These are phyloP conservation scores for Fusarium circinatum DNA, from an alignment of 2,329 filamentous ascomycete genomes.

Conservation along the genomic window DNA sequence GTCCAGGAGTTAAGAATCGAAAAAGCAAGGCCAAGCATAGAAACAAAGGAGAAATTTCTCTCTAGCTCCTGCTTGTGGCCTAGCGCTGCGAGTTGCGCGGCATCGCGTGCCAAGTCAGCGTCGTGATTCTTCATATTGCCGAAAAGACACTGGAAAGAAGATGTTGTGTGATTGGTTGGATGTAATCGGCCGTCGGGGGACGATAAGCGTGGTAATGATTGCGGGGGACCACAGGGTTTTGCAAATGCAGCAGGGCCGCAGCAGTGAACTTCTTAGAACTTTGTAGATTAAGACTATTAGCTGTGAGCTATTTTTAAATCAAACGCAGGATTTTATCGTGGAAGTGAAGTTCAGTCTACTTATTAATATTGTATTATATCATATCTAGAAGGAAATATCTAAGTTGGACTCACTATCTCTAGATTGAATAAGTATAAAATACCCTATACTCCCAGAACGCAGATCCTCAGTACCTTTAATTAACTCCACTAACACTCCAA, in stretches of 20 bases:
- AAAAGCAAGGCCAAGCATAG: background rate
- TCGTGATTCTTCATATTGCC: background rate
- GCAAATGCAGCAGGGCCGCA: too few relatives aligned
- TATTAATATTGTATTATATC: too few relatives aligned
- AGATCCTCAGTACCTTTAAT: too few relatives aligned
- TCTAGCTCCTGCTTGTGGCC: background rate
- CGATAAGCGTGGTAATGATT: background rate
- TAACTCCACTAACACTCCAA: too few relatives aligned
- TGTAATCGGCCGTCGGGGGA: background rate
- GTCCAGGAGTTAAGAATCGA: background rate
- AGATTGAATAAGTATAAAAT: fast-evolving
- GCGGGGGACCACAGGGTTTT: background rate
- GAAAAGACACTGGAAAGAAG: fast-evolving
- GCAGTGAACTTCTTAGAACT: too few relatives aligned
- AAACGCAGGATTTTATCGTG: fast-evolving
- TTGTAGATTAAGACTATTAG: fast-evolving
- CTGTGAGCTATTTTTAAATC: fast-evolving
- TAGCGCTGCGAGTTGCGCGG: background rate
- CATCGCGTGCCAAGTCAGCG: background rate
- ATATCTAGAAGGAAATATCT: too few relatives aligned
- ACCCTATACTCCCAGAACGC: background rate
- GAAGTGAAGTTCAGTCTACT: too few relatives aligned
- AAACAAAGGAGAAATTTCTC: background rate
- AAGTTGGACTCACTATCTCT: too few relatives aligned
- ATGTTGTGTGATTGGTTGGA: background rate